Evolutionary conservation across 2,329 filamentous ascomycete species (phyloP), one percentile per base, ranked within the genome.

Genomic region (Daldinia eschscholtzii): DNA sequence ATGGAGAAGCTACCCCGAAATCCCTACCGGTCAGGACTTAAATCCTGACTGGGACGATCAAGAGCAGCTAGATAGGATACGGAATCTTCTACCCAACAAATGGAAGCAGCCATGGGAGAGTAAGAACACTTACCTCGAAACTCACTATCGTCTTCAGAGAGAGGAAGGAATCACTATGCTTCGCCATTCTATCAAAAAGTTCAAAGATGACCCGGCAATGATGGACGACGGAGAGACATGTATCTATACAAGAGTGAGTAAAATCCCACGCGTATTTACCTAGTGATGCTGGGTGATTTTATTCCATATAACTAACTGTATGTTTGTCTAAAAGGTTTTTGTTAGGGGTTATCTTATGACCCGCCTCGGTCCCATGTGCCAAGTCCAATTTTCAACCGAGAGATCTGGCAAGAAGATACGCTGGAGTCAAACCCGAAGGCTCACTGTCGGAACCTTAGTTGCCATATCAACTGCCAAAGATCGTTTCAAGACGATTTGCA

Each of bases 131-230:
- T 97, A 97, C 65, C 82, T 97, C 0, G 82, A 88, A 35, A 86
- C 88, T 0, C 92, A 97, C 57, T 97, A 96, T 76, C 83, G 88
- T 2, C 85, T 97, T 1, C 83, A 93, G 6, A 86, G 94, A 2
- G 92, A 93, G 75, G 93, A 97, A 76, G 87, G 89, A 0, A 82
- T 92, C 2, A 87, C 91, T 12, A 86, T 90, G 0, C 83, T 97
- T 0, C 87, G 93, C 6, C 85, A 88, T 68, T 89, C 92, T 0
- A 85, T 97, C 0, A 80, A 82, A 0, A 79, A 84, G 12, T 86
- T 92, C 61, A 85, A 83, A 26, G 71, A 79, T 0, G 75, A 85
- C 6, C 89, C 90, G 0, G 68, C 75, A 0, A 88, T 89, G 79
- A 78, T 78, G 12, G 93, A 97, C 64, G 83, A 83, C 0, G 74